A percentile compares a stretch with the other conserved stretches of the same genome.
Conservation (phyloP, 2,329 filamentous ascomycete species). For the Elsinoe ampelina region DNA sequence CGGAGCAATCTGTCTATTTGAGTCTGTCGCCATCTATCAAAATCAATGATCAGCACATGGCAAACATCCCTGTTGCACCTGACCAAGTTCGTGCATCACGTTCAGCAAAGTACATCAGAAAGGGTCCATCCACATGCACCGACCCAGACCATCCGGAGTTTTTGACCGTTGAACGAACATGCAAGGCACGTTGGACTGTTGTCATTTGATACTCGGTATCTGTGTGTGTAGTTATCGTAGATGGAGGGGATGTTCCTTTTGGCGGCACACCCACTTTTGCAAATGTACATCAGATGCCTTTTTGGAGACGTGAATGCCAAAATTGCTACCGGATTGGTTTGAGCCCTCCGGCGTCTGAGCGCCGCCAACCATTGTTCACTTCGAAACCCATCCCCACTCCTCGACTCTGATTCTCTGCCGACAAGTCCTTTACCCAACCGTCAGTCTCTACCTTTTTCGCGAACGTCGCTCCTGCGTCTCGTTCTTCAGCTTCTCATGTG, state of each 20-base stretch:
- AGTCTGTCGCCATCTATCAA: too few species aligned
- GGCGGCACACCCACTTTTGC: not conserved
- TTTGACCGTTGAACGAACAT: not conserved
- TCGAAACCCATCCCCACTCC: not conserved
- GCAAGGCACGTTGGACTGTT: not conserved
- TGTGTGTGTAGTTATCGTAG: not conserved
- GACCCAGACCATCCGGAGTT: not conserved
- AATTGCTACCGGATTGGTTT: not conserved
- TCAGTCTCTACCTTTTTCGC: not conserved
- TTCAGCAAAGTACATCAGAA: not conserved
- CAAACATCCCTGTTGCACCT: not conserved
- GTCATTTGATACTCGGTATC: not conserved
- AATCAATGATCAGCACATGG: too few species aligned
- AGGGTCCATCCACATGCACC: not conserved
- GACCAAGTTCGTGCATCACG: not conserved
- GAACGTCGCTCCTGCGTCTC: not conserved
- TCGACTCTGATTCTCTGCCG: not conserved
- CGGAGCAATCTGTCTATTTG: not conserved
- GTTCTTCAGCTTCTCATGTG: not conserved
- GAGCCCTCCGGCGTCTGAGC: not conserved
- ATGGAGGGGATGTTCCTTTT: not conserved
- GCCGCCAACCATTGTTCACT: too few species aligned
- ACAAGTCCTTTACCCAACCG: not conserved
- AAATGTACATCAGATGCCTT: not conserved
- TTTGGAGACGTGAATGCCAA: not conserved